A percentile compares a stretch with the other conserved stretches of the same genome.
Conservation (phyloP, 2,329 filamentous ascomycete species). For the Endoconidiophora polonica region DNA sequence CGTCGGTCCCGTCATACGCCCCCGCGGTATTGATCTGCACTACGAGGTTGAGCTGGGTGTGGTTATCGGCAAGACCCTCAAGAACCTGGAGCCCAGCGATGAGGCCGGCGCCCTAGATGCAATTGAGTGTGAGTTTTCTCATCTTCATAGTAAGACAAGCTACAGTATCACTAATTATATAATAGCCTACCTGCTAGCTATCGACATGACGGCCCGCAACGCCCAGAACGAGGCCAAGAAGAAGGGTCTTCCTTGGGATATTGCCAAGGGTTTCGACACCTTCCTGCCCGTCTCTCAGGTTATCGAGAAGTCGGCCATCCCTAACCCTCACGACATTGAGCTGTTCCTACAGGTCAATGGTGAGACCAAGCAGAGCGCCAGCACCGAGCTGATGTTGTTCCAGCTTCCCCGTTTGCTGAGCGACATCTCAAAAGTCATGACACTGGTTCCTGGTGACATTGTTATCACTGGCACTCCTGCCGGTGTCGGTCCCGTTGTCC, state of each 20-base stretch:
- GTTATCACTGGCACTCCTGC: slow-evolving; percentile 95
- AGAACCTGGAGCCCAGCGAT: slow-evolving; percentile 60
- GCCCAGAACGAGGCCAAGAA: slow-evolving; percentile 93
- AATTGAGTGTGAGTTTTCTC: slow-evolving; percentile 47
- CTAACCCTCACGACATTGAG: slow-evolving; percentile 76
- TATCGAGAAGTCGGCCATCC: slow-evolving; percentile 64
- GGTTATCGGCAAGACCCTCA: slow-evolving; percentile 66
- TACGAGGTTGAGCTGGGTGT: slow-evolving; percentile 91
- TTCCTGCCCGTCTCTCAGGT: slow-evolving; percentile 76
- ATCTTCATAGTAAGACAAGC: too few relatives aligned
- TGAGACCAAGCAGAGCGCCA: slow-evolving; percentile 63
- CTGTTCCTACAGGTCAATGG: slow-evolving; percentile 75
- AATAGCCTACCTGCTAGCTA: slow-evolving; percentile 69
- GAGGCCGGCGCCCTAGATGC: slow-evolving; percentile 61
- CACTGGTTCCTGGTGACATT: slow-evolving; percentile 78
- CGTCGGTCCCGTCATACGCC: slow-evolving; percentile 64
- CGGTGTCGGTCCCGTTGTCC: slow-evolving; percentile 72
- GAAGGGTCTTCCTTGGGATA: slow-evolving; percentile 90
- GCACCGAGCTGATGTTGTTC: slow-evolving; percentile 89
- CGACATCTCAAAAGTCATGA: slow-evolving; percentile 92
- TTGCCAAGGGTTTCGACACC: slow-evolving; percentile 95
- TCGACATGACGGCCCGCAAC: slow-evolving; percentile 96
- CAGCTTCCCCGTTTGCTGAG: slow-evolving; percentile 71
- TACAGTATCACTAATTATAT: not conserved
- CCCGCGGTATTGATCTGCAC: slow-evolving; percentile 70